A percentile compares a stretch with the other conserved stretches of the same genome.
Evolutionary conservation across 1,139 yeast genomes (phyloP).

Genomic region (Pichia sp.): DNA sequence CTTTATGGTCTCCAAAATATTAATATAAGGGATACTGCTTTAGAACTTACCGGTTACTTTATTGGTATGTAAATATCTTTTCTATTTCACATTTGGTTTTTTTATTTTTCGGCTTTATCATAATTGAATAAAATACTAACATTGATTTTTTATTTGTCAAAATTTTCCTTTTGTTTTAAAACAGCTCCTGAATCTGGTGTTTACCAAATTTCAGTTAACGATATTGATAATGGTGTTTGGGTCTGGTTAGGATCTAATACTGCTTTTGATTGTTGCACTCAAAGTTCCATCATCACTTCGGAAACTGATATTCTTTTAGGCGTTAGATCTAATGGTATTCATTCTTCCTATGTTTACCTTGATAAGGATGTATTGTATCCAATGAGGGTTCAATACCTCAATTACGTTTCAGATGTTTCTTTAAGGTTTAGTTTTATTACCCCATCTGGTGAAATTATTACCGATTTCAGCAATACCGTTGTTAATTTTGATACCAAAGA

Average conservation of each 20-base stretch:
- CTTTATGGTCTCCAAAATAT: conserved; percentile 2
- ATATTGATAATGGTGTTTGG: conserved; percentile 23
- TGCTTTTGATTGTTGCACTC: conserved; percentile 28
- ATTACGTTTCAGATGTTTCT: conserved; percentile 12
- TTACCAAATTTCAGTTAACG: conserved; percentile 18
- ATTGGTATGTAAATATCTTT: neutral
- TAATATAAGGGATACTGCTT: neutral
- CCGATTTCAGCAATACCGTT: conserved; percentile 10
- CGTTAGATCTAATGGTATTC: conserved; percentile 5
- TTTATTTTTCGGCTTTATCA: neutral
- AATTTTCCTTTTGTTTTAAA: neutral
- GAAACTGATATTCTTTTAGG: conserved; percentile 9
- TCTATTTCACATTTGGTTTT: neutral
- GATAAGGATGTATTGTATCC: conserved; percentile 26
- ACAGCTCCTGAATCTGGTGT: conserved; percentile 22
- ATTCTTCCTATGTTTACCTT: conserved; percentile 17
- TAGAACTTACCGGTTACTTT: conserved; percentile 6
- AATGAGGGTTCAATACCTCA: conserved; percentile 24
- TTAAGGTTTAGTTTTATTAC: too few species aligned
- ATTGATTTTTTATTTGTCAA: neutral
- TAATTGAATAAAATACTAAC: conserved; percentile 2
- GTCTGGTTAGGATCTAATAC: conserved; percentile 23
- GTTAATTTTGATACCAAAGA: conserved; percentile 27
- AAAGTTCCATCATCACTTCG: conserved; percentile 1
- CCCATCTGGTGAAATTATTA: conserved; percentile 12